Evolutionary conservation across 345 rosid genomes (phyloP), one percentile per base, ranked within the genome.

Genomic region (Populus ilicifolia): DNA sequence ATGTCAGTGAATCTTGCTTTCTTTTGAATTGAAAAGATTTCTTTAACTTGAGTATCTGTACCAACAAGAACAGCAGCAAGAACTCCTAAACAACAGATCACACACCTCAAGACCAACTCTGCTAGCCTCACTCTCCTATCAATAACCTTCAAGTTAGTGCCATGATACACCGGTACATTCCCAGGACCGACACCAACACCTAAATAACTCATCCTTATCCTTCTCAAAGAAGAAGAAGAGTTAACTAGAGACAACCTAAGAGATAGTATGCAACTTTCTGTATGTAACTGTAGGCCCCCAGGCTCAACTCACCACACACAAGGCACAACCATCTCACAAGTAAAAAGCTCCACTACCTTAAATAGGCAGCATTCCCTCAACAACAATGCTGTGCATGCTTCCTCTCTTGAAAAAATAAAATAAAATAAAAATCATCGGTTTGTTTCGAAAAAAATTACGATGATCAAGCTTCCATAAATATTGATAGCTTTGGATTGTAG

Each of bases 1-100:
- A 93, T 91, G 87, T 93, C 99, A 9, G 96, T 91, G 80, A 83
- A 93, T 79, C 67, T 88, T 6, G 98, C 99, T 79, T 68, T 83
- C 89, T 90, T 93, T 81, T 77, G 84, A 70, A 92, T 92, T 5
- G 90, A 76, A 80, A 96, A 93, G 85, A 96, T 91, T 63, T 85
- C 88, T 77, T 78, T 90, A 76, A 89, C 91, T 78, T 96, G 92
- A 50, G 91, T 35, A 79, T 93, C 92, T 25, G 96, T 92, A 6
- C 78, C 97, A 39, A 96, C 81, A 79, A 96, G 90, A 73, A 90
- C 79, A 83, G 89, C 96, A 43, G 93, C 78, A 46, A 88, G 78
- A 67, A 88, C 77, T 75, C 91, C 85, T 35, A 91, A 70, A 18
- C 75, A 89, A 79, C 87, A 89, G 38, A 90, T 89, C 82, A 89